A percentile compares a stretch with the other conserved stretches of the same genome.
These are phyloP conservation scores for Penicillium crystallinum DNA, from an alignment of 495 filamentous ascomycete genomes.

Conservation along the genomic window DNA sequence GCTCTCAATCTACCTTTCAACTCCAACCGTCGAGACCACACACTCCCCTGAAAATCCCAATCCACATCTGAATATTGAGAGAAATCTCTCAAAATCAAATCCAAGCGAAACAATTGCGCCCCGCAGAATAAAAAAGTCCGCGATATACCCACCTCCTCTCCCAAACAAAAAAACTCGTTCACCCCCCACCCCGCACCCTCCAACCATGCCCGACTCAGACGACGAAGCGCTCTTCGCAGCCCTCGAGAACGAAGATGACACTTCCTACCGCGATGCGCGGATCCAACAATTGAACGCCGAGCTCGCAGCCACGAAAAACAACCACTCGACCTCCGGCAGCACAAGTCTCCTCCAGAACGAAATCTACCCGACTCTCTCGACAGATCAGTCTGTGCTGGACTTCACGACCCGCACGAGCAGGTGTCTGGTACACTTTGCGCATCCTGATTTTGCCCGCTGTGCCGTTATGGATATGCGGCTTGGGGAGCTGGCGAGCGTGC, in stretches of 20 bases:
- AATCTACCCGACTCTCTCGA: constrained; percentile 54
- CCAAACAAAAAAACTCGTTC: background rate
- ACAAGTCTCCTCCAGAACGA: constrained; percentile 30
- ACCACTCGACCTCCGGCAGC: constrained; percentile 14
- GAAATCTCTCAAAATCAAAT: background rate
- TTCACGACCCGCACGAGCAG: constrained; percentile 60
- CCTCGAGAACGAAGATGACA: constrained; percentile 61
- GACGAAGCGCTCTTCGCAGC: constrained; percentile 68
- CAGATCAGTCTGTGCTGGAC: constrained; percentile 64
- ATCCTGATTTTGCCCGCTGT: constrained; percentile 70
- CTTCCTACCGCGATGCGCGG: constrained; percentile 62
- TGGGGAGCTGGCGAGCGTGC: constrained; percentile 53
- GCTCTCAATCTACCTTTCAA: constrained; percentile 3
- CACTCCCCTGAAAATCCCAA: constrained; percentile 1
- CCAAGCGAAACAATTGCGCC: background rate
- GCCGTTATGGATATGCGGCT: constrained; percentile 63
- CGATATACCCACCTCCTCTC: too few relatives aligned
- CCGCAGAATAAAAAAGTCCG: background rate
- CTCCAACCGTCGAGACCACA: constrained; percentile 4
- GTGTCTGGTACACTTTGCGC: constrained; percentile 71
- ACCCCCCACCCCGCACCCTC: constrained; percentile 5
- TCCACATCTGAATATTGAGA: background rate
- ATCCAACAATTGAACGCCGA: constrained; percentile 68
- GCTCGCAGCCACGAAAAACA: constrained; percentile 43
- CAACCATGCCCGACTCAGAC: constrained; percentile 45